phyloP scores from a whole-genome alignment of 257 asterid species.

The Nicotiana noctiflora region DNA sequence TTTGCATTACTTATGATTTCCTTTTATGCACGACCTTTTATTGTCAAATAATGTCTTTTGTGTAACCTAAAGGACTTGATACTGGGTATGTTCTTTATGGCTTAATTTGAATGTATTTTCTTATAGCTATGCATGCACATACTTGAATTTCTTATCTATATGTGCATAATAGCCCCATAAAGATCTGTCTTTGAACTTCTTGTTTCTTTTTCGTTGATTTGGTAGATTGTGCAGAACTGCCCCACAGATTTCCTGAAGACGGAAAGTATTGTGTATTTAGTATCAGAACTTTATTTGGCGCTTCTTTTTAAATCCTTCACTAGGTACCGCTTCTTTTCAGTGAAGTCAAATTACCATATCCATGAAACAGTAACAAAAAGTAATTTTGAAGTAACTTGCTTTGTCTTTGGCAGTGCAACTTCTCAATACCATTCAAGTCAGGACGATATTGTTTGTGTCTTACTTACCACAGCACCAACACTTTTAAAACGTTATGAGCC shows the following conservation, averaged over 20 bases:
- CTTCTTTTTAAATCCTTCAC: slow-evolving; percentile 51
- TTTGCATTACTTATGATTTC: not conserved
- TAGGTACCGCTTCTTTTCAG: slow-evolving; percentile 38
- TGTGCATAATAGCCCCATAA: slow-evolving; percentile 5
- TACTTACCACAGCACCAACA: slow-evolving; percentile 46
- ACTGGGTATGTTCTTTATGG: not conserved
- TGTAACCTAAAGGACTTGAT: not conserved
- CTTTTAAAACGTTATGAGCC: slow-evolving; percentile 49
- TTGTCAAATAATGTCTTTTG: not conserved
- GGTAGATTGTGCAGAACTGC: slow-evolving; percentile 77
- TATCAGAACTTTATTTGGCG: slow-evolving; percentile 69
- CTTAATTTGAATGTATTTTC: not conserved
- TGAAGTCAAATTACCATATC: not conserved
- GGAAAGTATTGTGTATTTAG: slow-evolving; percentile 53
- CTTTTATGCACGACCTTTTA: not conserved
- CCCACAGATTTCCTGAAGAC: slow-evolving; percentile 63
- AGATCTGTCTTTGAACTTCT: slow-evolving; percentile 6
- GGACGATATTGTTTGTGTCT: slow-evolving; percentile 37
- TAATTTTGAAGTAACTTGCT: slow-evolving; percentile 11
- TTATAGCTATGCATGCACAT: not conserved
- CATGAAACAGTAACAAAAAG: not conserved
- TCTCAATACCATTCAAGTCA: slow-evolving; percentile 40
- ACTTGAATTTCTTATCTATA: not conserved
- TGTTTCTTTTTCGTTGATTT: slow-evolving; percentile 27
- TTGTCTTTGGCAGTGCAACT: slow-evolving; percentile 38